A percentile compares a stretch with the other conserved stretches of the same genome.
Conservation (phyloP, 2,329 filamentous ascomycete species). For the Fusarium pseudograminearum region DNA sequence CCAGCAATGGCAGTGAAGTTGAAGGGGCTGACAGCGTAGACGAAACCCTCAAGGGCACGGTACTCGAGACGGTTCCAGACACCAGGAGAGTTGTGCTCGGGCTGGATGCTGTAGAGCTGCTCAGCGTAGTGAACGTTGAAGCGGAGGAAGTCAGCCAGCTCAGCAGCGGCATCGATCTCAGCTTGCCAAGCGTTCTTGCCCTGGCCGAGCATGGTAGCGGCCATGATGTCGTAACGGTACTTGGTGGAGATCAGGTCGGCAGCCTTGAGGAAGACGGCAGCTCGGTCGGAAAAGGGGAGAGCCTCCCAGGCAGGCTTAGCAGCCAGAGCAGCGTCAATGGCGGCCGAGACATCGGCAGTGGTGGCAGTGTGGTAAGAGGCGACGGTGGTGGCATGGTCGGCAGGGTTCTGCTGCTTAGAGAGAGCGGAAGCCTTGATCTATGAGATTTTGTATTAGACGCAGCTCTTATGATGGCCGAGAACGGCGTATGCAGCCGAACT, state of each 20-base stretch:
- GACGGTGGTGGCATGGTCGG: conserved; percentile 79
- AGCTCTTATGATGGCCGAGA: background rate
- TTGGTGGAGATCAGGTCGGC: conserved; percentile 91
- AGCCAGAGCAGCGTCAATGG: conserved; percentile 86
- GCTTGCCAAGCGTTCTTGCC: conserved; percentile 99
- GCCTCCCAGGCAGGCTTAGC: conserved; percentile 89
- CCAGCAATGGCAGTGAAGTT: conserved; percentile 97
- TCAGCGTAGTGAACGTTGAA: conserved; percentile 96
- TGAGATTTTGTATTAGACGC: conserved; percentile 20
- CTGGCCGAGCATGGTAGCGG: conserved; percentile 93
- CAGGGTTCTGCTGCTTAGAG: conserved; percentile 82
- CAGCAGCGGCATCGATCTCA: conserved; percentile 96
- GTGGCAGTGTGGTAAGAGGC: conserved; percentile 89
- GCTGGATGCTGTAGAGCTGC: conserved; percentile 89
- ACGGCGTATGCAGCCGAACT: conserved; percentile 37
- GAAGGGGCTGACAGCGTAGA: conserved; percentile 94
- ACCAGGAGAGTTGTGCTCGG: conserved; percentile 82
- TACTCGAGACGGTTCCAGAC: conserved; percentile 95
- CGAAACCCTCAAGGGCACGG: conserved; percentile 91
- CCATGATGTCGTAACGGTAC: conserved; percentile 97
- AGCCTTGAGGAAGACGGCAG: conserved; percentile 94
- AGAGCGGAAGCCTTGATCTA: conserved; percentile 75
- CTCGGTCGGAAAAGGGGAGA: conserved; percentile 89
- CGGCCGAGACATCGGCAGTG: conserved; percentile 77
- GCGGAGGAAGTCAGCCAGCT: conserved; percentile 91